Evolutionary conservation across 2,329 filamentous ascomycete genomes (phyloP), one percentile per base, ranked within the genome.

Genomic region (Trichoderma harzianum): DNA sequence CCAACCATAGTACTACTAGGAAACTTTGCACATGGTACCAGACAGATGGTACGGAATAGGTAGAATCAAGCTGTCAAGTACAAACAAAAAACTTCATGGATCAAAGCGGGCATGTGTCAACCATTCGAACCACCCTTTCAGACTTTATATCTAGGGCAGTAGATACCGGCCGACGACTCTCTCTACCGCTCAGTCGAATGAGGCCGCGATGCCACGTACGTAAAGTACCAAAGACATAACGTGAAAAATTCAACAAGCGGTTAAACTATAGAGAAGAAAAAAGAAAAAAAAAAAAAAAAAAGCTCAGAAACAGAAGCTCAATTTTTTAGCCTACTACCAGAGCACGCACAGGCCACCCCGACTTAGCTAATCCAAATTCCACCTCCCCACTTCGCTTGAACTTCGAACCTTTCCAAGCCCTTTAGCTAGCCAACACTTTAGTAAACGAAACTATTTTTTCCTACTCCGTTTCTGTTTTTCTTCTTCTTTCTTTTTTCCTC

Each of bases 111-210:
- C 77, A 85, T 93, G 90, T 93, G 88, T 90, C 90, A 88, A 90
- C 90, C 90, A 90, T 91, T 93, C 92, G 92, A 94, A 91, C 92
- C 86, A 90, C 91, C 90, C 90, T 89, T 88, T 93, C 92, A 93
- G 86, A 86, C 81, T 82, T 83, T 83, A 90, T 88, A 36, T 94
- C 91, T 87, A 92, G 90, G 90, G 91, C 90, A 93, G 92, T 91
- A 94, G 92, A 94, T 94, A 94, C 92, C 91, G 90, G 90, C 89
- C 86, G 91, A 88, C 81, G 43, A 60, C 77, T 88, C 82, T 76
- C 83, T 92, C 89, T 92, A 81, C 87, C 90, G 88, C 90, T 86
- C 87, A 83, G 83, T 80, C 74, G 76, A 75, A 81, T 82, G 81
- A 80, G 81, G 78, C 80, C 82, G 85, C 88, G 88, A 83, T 88